Conservation (phyloP, 2,329 filamentous ascomycete genomes). For the Pestalotiopsis sp. region DNA sequence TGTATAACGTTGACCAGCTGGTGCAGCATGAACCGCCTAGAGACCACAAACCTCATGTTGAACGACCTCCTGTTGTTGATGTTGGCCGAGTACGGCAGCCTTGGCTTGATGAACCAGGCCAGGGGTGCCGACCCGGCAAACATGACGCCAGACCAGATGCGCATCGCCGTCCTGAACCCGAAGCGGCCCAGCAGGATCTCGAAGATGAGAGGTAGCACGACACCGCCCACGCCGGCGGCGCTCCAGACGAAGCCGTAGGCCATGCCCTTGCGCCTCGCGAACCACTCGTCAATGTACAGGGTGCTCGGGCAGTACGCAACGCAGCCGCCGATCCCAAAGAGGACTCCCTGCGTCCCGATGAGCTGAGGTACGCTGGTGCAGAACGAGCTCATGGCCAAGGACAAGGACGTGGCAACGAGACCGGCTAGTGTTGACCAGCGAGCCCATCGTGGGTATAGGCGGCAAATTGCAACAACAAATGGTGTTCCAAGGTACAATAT, state of each 20-base stretch:
- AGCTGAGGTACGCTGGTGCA: slow-evolving; percentile 4
- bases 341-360: not conserved
- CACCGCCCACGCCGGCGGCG: slow-evolving; percentile 3
- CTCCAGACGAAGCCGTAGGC: slow-evolving; percentile 4
- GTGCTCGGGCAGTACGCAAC: not conserved
- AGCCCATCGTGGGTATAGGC: not conserved
- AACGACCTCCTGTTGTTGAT: not conserved
- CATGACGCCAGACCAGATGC: not conserved
- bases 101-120: not conserved
- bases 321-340: slow-evolving; percentile 4
- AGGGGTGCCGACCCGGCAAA: not conserved
- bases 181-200: not conserved
- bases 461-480: not conserved
- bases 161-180: not conserved
- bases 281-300: slow-evolving; percentile 9
- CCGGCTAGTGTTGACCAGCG: slow-evolving; percentile 3
- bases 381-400: not conserved
- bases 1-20: slow-evolving; percentile 3
- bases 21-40: not conserved
- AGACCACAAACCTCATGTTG: not conserved
- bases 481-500: slow-evolving; percentile 1
- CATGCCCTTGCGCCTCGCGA: slow-evolving; percentile 1
- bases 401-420: not conserved
- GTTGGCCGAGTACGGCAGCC: slow-evolving; percentile 1
- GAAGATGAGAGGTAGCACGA: not conserved